A percentile compares a stretch with the other conserved stretches of the same genome.
phyloP scores from a whole-genome alignment of 2,329 filamentous ascomycete genomes.

The Mycosphaerella sp. region DNA sequence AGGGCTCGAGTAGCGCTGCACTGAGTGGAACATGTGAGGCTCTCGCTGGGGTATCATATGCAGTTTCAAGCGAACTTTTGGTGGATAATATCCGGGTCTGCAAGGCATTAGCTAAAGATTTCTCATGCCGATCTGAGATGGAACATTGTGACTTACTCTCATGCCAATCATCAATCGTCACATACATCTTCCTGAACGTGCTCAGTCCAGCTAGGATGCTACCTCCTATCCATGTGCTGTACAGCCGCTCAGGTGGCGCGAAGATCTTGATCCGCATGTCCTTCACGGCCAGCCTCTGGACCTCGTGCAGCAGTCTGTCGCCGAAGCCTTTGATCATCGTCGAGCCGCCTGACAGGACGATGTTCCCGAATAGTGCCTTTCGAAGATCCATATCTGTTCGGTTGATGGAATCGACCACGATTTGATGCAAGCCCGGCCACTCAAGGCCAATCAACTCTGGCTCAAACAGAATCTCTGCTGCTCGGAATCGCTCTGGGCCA shows the following conservation, averaged over 20 bases:
- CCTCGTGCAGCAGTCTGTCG: slow-evolving; percentile 82
- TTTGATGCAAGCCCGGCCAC: slow-evolving; percentile 95
- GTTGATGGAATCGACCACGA: slow-evolving; percentile 92
- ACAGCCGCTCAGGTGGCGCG: slow-evolving; percentile 93
- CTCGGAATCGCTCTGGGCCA: slow-evolving; percentile 88
- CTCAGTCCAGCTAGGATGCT: slow-evolving; percentile 95
- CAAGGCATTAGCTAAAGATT: slow-evolving; percentile 15
- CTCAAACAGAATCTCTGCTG: slow-evolving; percentile 95
- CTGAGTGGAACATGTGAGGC: slow-evolving; percentile 4
- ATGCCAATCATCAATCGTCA: slow-evolving; percentile 99
- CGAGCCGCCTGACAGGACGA: slow-evolving; percentile 91
- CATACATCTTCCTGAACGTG: slow-evolving; percentile 99
- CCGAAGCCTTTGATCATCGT: slow-evolving; percentile 97
- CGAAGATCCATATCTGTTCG: slow-evolving; percentile 92
- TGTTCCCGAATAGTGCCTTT: slow-evolving; percentile 91
- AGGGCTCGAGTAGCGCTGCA: slow-evolving; percentile 2
- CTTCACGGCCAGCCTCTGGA: slow-evolving; percentile 90
- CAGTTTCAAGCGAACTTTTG: slow-evolving; percentile 76
- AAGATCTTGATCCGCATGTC: slow-evolving; percentile 99
- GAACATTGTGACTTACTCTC: slow-evolving; percentile 52
- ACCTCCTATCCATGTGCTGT: slow-evolving; percentile 98
- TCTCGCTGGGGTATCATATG: slow-evolving; percentile 16
- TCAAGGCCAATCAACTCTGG: slow-evolving; percentile 95
- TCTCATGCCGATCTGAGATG: slow-evolving; percentile 8
- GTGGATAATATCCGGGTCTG: slow-evolving; percentile 90